Base-by-base conservation (phyloP, 768 basidiomycete genomes). In the Boletus eberwhitei region DNA sequence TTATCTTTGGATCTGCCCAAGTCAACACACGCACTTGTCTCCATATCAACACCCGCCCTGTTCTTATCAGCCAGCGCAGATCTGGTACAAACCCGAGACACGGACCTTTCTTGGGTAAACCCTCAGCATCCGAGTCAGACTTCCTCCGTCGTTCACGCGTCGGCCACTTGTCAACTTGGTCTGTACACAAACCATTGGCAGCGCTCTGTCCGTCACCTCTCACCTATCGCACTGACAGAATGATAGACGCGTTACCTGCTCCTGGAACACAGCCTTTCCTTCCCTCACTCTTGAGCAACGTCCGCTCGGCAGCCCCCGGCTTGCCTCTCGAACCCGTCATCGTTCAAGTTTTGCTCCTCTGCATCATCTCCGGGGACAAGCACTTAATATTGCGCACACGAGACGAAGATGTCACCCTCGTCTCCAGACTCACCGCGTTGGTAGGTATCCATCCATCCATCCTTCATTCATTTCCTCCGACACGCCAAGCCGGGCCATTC, bases 331-430 rank as follows among this genome's bases (percentile, higher is more conserved):
- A 90, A 49, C 75, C 80, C 11, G 78, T 82, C 48, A 77, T 88
- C 39, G 69, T 89, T 21, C 86, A 85, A 64, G 82, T 85, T 21
- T 71, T 89, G 16, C 77, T 90, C 31, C 77, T 86, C 4, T 87
- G 80, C 64, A 73, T 90, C 44, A 71, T 87, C 35, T 77, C 86
- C 4, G 81, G 81, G 1, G 74, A 84, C 60, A 83, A 79, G 58
- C 77, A 88, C 65, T 71, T 90, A 29, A 75, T 91, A 52, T 71
- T 91, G 17, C 77, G 85, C 41, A 81, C 86, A 2, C 75, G 74
- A 12, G 83, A 85, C 58, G 85, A 88, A 51, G 89, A 90, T 55
- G 70, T 89, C 32, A 63, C 75, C 24, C 64, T 83, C 8, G 82
- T 87, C 26, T 76, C 79, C 34, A 84, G 79, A 62, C 73, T 90